phyloP scores from a whole-genome alignment of 495 filamentous ascomycete species.

The Neurospora sp. region DNA sequence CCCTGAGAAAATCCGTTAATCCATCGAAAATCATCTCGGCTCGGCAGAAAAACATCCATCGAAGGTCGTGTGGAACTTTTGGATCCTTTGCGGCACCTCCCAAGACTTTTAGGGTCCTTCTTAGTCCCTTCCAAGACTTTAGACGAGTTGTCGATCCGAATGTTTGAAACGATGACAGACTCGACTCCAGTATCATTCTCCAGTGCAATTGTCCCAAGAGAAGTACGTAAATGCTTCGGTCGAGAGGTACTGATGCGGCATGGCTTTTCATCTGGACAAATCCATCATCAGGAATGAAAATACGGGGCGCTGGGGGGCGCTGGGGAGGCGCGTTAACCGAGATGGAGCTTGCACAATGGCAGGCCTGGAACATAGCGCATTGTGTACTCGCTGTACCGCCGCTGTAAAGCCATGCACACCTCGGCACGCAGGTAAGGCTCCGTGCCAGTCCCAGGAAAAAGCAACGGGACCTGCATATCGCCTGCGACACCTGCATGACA shows the following conservation, averaged over 20 bases:
- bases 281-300: background rate
- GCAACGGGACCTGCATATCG: background rate
- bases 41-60: background rate
- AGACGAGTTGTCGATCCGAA: background rate
- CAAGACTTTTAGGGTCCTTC: background rate
- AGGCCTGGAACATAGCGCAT: background rate
- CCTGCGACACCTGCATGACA: background rate
- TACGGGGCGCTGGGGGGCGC: background rate
- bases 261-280: too few relatives aligned
- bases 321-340: background rate
- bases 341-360: background rate
- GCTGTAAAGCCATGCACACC: background rate
- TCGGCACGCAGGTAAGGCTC: background rate
- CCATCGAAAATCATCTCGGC: background rate
- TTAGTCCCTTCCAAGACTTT: background rate
- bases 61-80: background rate
- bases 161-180: background rate
- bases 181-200: background rate
- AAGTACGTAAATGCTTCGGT: background rate
- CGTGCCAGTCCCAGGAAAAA: background rate
- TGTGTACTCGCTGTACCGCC: background rate
- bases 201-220: too few relatives aligned
- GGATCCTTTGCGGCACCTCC: background rate
- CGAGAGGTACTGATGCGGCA: background rate
- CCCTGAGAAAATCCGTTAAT: background rate